Conservation (phyloP, 2,329 filamentous ascomycete species). For the Beauveria rudraprayagi region DNA sequence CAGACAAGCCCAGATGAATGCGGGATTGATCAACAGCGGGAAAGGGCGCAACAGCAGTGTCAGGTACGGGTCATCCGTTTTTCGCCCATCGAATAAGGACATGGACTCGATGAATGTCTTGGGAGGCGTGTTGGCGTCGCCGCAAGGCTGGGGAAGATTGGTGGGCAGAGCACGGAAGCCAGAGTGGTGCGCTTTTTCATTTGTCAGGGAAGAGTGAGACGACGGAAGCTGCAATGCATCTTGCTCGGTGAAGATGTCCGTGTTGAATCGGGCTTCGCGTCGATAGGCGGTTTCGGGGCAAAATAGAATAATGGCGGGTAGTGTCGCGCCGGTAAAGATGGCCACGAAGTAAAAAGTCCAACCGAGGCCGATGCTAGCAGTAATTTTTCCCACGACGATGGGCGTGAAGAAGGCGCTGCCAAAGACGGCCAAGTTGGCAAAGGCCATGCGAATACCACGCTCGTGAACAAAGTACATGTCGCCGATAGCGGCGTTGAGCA, state of each 20-base stretch:
- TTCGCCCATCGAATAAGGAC: slow-evolving; percentile 69
- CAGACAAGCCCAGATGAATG: slow-evolving; percentile 70
- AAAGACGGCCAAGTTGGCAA: slow-evolving; percentile 54
- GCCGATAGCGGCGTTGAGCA: slow-evolving; percentile 82
- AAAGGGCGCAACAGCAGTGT: slow-evolving; percentile 64
- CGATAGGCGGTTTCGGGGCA: slow-evolving; percentile 79
- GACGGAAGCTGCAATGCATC: slow-evolving; percentile 11
- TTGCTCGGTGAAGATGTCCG: slow-evolving; percentile 48
- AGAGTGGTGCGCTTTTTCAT: slow-evolving; percentile 3
- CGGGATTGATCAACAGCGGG: slow-evolving; percentile 74
- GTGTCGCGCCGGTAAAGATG: slow-evolving; percentile 66
- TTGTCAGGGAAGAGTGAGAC: slow-evolving; percentile 1
- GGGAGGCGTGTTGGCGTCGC: slow-evolving; percentile 30
- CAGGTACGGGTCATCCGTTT: slow-evolving; percentile 67
- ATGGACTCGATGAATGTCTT: slow-evolving; percentile 56
- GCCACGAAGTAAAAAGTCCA: slow-evolving; percentile 87
- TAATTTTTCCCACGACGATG: slow-evolving; percentile 84
- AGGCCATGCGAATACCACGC: slow-evolving; percentile 79
- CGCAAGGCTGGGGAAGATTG: slow-evolving; percentile 26
- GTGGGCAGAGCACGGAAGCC: slow-evolving; percentile 26
- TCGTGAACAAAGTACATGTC: slow-evolving; percentile 86
- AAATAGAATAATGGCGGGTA: slow-evolving; percentile 67
- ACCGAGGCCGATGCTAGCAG: slow-evolving; percentile 64
- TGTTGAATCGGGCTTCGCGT: slow-evolving; percentile 59
- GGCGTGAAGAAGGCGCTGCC: slow-evolving; percentile 61